Evolutionary conservation across 2,329 filamentous ascomycete genomes (phyloP), one percentile per base, ranked within the genome.

Genomic region (Lasiodiplodia sp.): DNA sequence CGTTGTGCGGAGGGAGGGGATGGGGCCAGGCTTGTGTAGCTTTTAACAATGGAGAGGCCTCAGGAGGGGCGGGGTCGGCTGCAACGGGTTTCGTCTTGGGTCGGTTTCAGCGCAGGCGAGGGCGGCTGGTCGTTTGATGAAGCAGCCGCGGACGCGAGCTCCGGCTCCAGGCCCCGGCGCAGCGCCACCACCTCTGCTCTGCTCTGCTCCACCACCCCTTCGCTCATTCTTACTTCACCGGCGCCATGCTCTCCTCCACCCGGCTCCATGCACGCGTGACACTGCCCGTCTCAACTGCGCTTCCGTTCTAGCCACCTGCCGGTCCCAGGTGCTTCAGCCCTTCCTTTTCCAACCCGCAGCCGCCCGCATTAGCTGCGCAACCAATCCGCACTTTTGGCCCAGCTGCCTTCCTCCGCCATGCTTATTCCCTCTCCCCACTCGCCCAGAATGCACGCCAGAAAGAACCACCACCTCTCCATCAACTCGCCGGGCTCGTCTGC

Each of bases 391-490:
- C 57, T 49, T 51, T 23, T 37, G 10, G 52, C 47, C 25, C 64
- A 47, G 37, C 49, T 40, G 68, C 70, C 71, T 69, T 70, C 72
- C 71, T 44, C 56, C 56, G 56, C 47, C 66, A 68, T 68, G 56
- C 57, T 58, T 23, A 63, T 62, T 56, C 57, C 56, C 49, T 68
- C 56, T 62, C 65, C 65, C 44, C 63, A 55, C 63, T 66, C 63
- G 63, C 52, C 67, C 67, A 79, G 73, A 62, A 84, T 84, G 82
- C 80, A 83, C 71, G 81, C 80, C 71, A 78, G 83, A 71, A 77
- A 82, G 70, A 84, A 84, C 72, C 83, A 82, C 16, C 81, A 80
- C 71, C 77, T 84, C 66, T 81, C 80, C n/a, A 79, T 83, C 58
- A 81, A 81, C 57, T 81, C 83, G 55, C 80, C 75, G 70, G 79